phyloP scores from a whole-genome alignment of 495 filamentous ascomycete species.

The Bacidia gigantensis region DNA sequence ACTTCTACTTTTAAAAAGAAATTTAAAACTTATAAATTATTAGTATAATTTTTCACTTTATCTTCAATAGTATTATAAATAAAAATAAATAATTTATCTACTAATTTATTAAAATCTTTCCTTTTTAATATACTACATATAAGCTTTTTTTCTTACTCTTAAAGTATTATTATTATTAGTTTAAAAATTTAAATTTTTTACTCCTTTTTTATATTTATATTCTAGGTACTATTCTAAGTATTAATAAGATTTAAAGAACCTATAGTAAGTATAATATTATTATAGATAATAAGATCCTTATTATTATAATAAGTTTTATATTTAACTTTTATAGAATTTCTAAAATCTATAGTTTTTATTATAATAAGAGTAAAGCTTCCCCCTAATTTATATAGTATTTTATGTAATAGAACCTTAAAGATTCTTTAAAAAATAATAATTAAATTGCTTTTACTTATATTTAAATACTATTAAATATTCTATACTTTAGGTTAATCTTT shows the following conservation, averaged over 20 bases:
- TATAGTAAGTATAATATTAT: neutral
- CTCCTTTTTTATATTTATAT: too few relatives aligned
- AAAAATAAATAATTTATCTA: neutral
- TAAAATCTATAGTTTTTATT: neutral
- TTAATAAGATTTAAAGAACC: neutral
- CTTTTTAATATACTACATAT: too few relatives aligned
- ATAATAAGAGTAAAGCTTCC: too few relatives aligned
- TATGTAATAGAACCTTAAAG: too few relatives aligned
- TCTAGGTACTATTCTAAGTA: too few relatives aligned
- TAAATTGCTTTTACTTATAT: neutral
- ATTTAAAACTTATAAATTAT: too few relatives aligned
- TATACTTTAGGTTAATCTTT: neutral
- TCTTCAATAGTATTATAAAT: neutral
- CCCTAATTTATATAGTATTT: too few relatives aligned
- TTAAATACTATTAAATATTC: neutral
- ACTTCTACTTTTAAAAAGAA: too few relatives aligned
- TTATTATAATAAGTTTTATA: neutral
- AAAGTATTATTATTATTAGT: too few relatives aligned
- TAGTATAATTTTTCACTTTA: too few relatives aligned
- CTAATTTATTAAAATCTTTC: too few relatives aligned
- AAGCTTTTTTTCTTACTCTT: too few relatives aligned
- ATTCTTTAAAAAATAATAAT: neutral
- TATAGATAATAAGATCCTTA: neutral
- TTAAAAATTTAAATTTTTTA: constrained; percentile 5
- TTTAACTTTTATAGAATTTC: neutral